Evolutionary conservation across 192 early-diverging fungal genomes (phyloP).

Genomic region (Coemansia sp.): DNA sequence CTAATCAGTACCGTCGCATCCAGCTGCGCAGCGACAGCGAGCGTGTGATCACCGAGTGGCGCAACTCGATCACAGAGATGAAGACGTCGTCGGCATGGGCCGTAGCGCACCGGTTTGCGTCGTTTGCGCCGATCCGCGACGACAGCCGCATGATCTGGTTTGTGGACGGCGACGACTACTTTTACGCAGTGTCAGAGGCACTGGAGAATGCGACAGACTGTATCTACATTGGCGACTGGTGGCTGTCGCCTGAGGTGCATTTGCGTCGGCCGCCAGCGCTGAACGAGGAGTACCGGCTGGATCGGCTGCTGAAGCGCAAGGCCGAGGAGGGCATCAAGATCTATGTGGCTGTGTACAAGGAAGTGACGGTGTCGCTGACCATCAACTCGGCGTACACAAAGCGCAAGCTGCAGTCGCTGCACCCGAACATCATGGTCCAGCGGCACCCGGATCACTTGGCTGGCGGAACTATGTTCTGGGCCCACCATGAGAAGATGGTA

Average conservation of each 20-base stretch:
- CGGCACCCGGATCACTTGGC: conserved; percentile 78
- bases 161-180: conserved; percentile 76
- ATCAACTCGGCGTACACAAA: conserved; percentile 74
- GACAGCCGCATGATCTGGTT: conserved; percentile 65
- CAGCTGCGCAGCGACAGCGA: conserved; percentile 68
- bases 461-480: conserved; percentile 78
- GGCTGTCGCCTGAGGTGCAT: conserved; percentile 87
- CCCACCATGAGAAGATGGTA: conserved; percentile 81
- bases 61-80: conserved; percentile 61
- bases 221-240: conserved; percentile 83
- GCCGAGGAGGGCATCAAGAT: conserved; percentile 82
- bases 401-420: conserved; percentile 64
- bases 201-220: conserved; percentile 65
- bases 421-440: conserved; percentile 80
- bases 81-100: conserved; percentile 64
- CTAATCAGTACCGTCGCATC: conserved; percentile 63
- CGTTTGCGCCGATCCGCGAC: conserved; percentile 74
- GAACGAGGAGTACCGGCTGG: conserved; percentile 76
- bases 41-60: conserved; percentile 69
- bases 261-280: conserved; percentile 71
- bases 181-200: conserved; percentile 72
- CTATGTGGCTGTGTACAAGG: conserved; percentile 83
- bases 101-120: conserved; percentile 62
- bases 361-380: conserved; percentile 70
- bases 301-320: conserved; percentile 74